A percentile compares a stretch with the other conserved stretches of the same genome.
Evolutionary conservation across 2,329 filamentous ascomycete species (phyloP).

Genomic region (Microdochium paspali): DNA sequence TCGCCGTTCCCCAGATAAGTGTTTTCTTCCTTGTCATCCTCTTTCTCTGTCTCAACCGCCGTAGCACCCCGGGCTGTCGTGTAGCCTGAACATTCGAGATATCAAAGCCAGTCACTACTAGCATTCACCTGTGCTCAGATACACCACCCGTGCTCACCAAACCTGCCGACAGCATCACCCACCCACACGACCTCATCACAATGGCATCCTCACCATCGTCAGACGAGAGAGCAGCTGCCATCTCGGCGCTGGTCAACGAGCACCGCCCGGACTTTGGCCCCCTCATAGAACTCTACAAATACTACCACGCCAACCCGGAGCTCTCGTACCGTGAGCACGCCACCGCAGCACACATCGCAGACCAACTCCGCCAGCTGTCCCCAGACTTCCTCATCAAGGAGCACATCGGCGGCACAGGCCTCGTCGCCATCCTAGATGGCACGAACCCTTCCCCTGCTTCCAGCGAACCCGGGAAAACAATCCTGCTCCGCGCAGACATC

Average conservation of each 20-base stretch:
- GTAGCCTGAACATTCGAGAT: no score
- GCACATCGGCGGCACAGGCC: slow-evolving; percentile 13
- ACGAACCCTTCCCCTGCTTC: not conserved
- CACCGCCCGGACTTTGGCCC: not conserved
- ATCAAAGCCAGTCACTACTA: no score
- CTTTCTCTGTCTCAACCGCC: no score
- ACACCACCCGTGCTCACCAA: no score
- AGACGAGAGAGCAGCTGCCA: not conserved
- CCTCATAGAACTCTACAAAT: slow-evolving; percentile 5
- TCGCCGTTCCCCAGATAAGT: no score
- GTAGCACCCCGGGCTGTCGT: no score
- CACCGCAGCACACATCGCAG: slow-evolving; percentile 7
- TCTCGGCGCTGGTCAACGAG: not conserved
- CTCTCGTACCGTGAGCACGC: slow-evolving; percentile 10
- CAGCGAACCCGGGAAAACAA: slow-evolving; percentile 13
- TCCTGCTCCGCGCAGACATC: slow-evolving; percentile 37
- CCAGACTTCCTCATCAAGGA: slow-evolving; percentile 7
- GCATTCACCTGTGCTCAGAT: no score
- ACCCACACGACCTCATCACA: not conserved
- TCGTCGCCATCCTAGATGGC: slow-evolving; percentile 12
- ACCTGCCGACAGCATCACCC: no score
- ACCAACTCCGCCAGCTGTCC: slow-evolving; percentile 5
- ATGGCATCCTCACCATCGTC: not conserved
- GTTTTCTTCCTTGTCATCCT: no score
- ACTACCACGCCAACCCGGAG: slow-evolving; percentile 13